Evolutionary conservation across 75 land plant species (phyloP), one percentile per base, ranked within the genome.

Genomic region (Cryptomeria japonica): DNA sequence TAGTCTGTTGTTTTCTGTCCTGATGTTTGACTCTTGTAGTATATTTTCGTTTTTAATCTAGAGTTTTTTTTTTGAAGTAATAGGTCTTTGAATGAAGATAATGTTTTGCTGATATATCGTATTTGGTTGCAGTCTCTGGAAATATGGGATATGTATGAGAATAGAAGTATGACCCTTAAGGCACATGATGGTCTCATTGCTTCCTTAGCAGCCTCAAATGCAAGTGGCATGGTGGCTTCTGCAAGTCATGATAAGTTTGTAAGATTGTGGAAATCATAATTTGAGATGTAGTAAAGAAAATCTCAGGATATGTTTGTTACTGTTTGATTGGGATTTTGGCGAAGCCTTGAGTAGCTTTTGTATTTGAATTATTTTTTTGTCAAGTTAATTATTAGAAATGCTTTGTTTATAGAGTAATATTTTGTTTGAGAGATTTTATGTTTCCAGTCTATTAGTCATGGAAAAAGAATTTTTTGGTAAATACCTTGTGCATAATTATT

Each of bases 181-280:
- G 97, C 97, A 39, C 97, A 95, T 64, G 96, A 94, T 5, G 99
- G 99, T 18, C 89, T 97, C 80, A 94, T 97, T 56, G 95, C 99
- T 28, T 90, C 99, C 14, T 89, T 97, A 58, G 99, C 97, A 14
- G 95, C 90, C 38, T 96, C 99, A 56, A 88, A 89, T 73, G 91
- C 82, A 13, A 94, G 93, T 32, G 99, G 99, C 31, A 87, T 93
- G 91, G 93, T 97, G 55, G 97, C 99, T 76, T 97, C 99, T 39
- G 97, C 96, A 19, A 97, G 99, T 88, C 99, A 97, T 89, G 99
- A 97, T 89, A 96, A 94, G 89, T 88, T 88, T 75, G 96, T 97
- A 80, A 96, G 93, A 85, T 89, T 97, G n/a, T 97, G 99, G 99
- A 97, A 96, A 87, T 97, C 10, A 85, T 44, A 16, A 44, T 41